These are phyloP conservation scores for Termitomyces sp. DNA, from an alignment of 768 basidiomycete genomes.

Conservation along the genomic window DNA sequence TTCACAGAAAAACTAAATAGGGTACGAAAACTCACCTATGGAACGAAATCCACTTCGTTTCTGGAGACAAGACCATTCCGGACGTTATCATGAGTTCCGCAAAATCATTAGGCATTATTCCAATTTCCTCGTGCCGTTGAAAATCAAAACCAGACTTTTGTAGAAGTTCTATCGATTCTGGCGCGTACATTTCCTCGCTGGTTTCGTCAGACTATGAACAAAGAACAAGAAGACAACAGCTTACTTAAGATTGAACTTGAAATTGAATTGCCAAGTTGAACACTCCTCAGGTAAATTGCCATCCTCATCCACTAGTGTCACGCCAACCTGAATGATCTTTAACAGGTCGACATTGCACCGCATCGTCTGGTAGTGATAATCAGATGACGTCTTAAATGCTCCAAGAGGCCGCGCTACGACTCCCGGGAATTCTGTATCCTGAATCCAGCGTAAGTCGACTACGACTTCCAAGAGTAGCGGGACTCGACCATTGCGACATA, in stretches of 20 bases:
- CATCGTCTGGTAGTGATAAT: constrained; percentile 99
- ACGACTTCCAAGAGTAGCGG: constrained; percentile 18
- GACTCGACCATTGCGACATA: constrained; percentile 90
- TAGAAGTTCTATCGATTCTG: constrained; percentile 93
- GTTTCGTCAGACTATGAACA: neutral
- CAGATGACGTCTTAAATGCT: constrained; percentile 91
- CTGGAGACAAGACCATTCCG: constrained; percentile 83
- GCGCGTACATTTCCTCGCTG: constrained; percentile 98
- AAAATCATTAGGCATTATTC: constrained; percentile 91
- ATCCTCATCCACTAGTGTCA: constrained; percentile 92
- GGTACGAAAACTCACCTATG: constrained; percentile 68
- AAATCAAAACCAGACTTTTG: constrained; percentile 97
- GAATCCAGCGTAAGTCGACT: constrained; percentile 24
- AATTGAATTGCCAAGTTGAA: constrained; percentile 99
- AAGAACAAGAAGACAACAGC: constrained; percentile 18
- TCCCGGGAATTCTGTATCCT: constrained; percentile 99
- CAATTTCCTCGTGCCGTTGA: constrained; percentile 87
- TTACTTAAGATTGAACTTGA: constrained; percentile 86
- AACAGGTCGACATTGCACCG: constrained; percentile 98
- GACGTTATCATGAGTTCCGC: constrained; percentile 97
- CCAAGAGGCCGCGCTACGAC: constrained; percentile 98
- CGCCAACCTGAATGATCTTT: constrained; percentile 95
- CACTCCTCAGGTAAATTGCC: constrained; percentile 88
- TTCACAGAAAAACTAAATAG: neutral
- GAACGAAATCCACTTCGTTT: constrained; percentile 96